These are phyloP conservation scores for Paralagenidium karlingii DNA, from an alignment of 352 stramenopile species.

Conservation along the genomic window DNA sequence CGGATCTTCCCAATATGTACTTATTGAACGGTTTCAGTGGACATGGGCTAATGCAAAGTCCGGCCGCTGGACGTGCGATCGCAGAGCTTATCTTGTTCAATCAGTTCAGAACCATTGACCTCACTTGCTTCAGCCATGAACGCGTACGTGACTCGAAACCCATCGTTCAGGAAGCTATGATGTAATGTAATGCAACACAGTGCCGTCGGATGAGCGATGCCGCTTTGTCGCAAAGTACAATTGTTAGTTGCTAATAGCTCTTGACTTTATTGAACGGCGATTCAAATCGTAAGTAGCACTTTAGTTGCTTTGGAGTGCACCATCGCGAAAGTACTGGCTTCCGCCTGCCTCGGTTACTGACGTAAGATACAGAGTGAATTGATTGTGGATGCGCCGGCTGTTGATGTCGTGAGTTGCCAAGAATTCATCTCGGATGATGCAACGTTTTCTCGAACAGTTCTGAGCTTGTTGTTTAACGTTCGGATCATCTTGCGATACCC, in stretches of 20 bases:
- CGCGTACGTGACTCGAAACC: conserved; percentile 27
- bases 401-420: conserved; percentile 11
- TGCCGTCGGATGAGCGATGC: too few species aligned
- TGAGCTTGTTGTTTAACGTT: conserved; percentile 43
- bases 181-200: too few species aligned
- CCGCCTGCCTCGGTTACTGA: too few species aligned
- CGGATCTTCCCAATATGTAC: conserved; percentile 71
- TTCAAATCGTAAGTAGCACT: too few species aligned
- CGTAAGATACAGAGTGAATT: too few species aligned
- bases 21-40: conserved; percentile 78
- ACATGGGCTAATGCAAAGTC: conserved; percentile 69
- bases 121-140: conserved; percentile 54
- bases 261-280: too few species aligned
- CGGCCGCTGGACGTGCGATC: conserved; percentile 58
- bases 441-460: conserved; percentile 24
- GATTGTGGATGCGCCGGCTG: too few species aligned
- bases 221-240: too few species aligned
- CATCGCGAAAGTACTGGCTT: too few species aligned
- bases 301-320: too few species aligned
- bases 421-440: conserved; percentile 14
- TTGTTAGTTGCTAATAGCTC: too few species aligned
- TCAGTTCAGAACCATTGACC: conserved; percentile 62
- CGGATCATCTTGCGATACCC: conserved; percentile 57
- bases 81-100: conserved; percentile 60
- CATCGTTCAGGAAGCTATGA: too few species aligned